These are phyloP conservation scores for Parachaetomium inaequale DNA, from an alignment of 495 filamentous ascomycete species.

Conservation along the genomic window DNA sequence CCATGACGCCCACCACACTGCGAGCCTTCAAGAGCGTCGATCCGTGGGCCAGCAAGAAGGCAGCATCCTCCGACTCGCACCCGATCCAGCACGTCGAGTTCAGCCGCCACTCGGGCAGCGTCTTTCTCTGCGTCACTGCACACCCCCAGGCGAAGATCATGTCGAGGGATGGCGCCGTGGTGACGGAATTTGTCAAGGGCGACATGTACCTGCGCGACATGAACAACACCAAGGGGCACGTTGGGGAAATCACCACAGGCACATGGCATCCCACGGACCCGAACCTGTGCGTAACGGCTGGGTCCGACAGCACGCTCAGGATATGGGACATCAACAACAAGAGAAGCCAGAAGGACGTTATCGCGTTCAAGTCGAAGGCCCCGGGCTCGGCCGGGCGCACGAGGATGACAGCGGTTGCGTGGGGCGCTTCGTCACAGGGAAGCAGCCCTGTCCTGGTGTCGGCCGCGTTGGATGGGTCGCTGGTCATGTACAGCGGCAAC, in stretches of 20 bases:
- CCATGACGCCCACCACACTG: constrained; percentile 91
- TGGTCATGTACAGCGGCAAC: constrained; percentile 89
- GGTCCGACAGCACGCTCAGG: constrained; percentile 86
- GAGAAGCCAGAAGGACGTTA: constrained; percentile 82
- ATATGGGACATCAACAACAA: constrained; percentile 96
- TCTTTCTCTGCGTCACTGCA: constrained; percentile 81
- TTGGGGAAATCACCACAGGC: constrained; percentile 81
- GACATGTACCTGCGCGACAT: constrained; percentile 98
- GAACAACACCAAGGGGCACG: constrained; percentile 93
- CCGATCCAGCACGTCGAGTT: constrained; percentile 81
- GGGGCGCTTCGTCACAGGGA: constrained; percentile 76
- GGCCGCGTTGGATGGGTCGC: constrained; percentile 83
- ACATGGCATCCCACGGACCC: constrained; percentile 83
- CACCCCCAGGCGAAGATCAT: constrained; percentile 86
- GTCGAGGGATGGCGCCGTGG: constrained; percentile 77
- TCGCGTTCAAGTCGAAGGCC: constrained; percentile 87
- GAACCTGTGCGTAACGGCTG: constrained; percentile 81
- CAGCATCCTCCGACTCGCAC: constrained; percentile 72
- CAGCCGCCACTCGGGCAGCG: constrained; percentile 75
- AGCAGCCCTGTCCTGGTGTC: constrained; percentile 74
- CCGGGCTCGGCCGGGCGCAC: constrained; percentile 85
- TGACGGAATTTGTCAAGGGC: constrained; percentile 88
- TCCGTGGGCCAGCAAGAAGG: constrained; percentile 70
- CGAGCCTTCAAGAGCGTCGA: constrained; percentile 91
- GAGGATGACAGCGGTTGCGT: constrained; percentile 87